Evolutionary conservation across 306 rosid species (phyloP).

Genomic region (Oemleria cerasiformis): DNA sequence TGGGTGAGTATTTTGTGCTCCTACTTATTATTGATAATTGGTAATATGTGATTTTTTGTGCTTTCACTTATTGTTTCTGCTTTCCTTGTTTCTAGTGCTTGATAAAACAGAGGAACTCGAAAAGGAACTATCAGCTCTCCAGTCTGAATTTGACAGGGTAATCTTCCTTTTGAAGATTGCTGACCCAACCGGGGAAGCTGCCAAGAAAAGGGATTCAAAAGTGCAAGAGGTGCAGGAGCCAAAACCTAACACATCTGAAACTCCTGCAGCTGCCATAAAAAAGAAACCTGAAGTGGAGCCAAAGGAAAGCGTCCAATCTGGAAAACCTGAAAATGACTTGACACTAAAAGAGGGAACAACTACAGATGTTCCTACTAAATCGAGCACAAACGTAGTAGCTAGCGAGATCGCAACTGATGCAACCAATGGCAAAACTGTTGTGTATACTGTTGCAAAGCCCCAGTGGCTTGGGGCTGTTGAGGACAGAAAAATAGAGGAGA

Average conservation of each 20-base stretch:
- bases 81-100: slow-evolving; percentile 52
- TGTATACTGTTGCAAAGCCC: slow-evolving; percentile 59
- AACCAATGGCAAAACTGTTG: slow-evolving; percentile 42
- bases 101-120: slow-evolving; percentile 65
- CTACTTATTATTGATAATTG: neutral
- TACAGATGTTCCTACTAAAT: slow-evolving; percentile 29
- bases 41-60: neutral
- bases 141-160: slow-evolving; percentile 76
- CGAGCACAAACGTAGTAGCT: slow-evolving; percentile 38
- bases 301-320: slow-evolving; percentile 33
- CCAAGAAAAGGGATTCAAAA: slow-evolving; percentile 73
- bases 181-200: slow-evolving; percentile 87
- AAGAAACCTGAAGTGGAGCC: slow-evolving; percentile 41
- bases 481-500: slow-evolving; percentile 42
- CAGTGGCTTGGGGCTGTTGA: slow-evolving; percentile 92
- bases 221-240: slow-evolving; percentile 44
- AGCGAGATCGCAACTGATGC: slow-evolving; percentile 28
- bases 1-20: slow-evolving; percentile 41
- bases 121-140: slow-evolving; percentile 70
- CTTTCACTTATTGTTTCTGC: slow-evolving; percentile 25
- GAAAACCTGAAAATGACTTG: slow-evolving; percentile 33
- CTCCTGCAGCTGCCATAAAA: slow-evolving; percentile 30
- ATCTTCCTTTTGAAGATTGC: slow-evolving; percentile 84
- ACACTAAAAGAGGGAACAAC: slow-evolving; percentile 36
- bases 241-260: slow-evolving; percentile 39